A percentile compares a stretch with the other conserved stretches of the same genome.
Evolutionary conservation across 495 filamentous ascomycete species (phyloP).

Genomic region (Penicillium fimorum): DNA sequence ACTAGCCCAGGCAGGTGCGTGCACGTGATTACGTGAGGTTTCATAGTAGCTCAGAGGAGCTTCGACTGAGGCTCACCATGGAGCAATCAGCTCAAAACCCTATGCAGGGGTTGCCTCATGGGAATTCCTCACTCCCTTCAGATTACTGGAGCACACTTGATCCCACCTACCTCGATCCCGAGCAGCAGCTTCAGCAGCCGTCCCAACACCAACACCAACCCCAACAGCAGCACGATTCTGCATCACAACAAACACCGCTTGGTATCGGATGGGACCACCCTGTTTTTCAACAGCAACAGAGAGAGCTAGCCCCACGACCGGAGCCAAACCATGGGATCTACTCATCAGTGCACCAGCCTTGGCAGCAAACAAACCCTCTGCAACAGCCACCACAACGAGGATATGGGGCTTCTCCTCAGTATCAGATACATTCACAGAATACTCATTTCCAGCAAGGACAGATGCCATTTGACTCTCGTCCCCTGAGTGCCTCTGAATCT

Average conservation of each 20-base stretch:
- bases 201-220: conserved; percentile 20
- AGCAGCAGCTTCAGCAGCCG: conserved; percentile 28
- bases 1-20: neutral
- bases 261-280: conserved; percentile 17
- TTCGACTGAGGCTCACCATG: conserved; percentile 29
- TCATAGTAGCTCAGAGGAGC: conserved; percentile 14
- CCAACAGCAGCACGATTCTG: conserved; percentile 14
- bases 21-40: conserved; percentile 14
- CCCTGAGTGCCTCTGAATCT: conserved; percentile 31
- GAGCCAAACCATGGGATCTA: conserved; percentile 38
- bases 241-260: conserved; percentile 11
- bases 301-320: conserved; percentile 24
- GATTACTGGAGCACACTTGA: conserved; percentile 45
- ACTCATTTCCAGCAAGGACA: conserved; percentile 39
- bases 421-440: conserved; percentile 26
- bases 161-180: conserved; percentile 32
- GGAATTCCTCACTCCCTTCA: conserved; percentile 25
- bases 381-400: conserved; percentile 28
- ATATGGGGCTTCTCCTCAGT: conserved; percentile 30
- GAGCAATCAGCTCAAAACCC: conserved; percentile 40
- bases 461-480: conserved; percentile 36
- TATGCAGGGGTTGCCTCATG: conserved; percentile 34
- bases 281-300: conserved; percentile 23
- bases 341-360: conserved; percentile 34
- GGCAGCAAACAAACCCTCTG: conserved; percentile 35